Base-by-base conservation (phyloP, 2,329 filamentous ascomycete species). In the Aspergillus jensenii region DNA sequence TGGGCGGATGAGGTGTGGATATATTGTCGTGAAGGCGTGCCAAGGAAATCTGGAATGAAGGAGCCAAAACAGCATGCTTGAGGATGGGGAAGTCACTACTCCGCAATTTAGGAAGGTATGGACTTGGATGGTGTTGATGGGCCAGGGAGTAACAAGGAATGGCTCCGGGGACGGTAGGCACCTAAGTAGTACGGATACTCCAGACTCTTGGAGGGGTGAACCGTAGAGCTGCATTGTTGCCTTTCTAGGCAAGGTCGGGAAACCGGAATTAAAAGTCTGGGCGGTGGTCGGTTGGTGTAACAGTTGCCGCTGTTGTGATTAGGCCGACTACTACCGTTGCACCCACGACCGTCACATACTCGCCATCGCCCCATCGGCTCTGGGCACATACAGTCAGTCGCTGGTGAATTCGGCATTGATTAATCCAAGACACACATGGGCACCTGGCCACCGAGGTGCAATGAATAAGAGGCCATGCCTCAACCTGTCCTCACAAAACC, bases 251-350 rank as follows among this genome's bases (percentile, higher is more conserved):
- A 31, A 31, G 27, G 27, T 8, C 9, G 27, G 8, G 27, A 11
- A 31, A 11, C 27, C 11, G 27, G 27, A 31, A 43, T 33, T 31
- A 14, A 21, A 19, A 40, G n/a, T 41, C 45, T 49, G 44, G 52
- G 40, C 47, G 43, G 48, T 40, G 50, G 41, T 31, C 43, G 5
- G 21, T 27, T 25, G 56, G 60, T 66, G 64, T 66, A 66, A 66
- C 64, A 62, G 61, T 66, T 58, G 52, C 59, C 31, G 49, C 55
- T 52, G 55, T 51, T 55, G 46, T 61, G 56, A 63, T 61, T 57
- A 60, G 58, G 41, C 53, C 56, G 61, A 65, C 54, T 66, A 64
- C 62, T 62, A 66, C 64, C 64, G 64, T 66, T 65, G 63, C 64
- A 66, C 63, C 58, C 58, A 59, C 17, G 21, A 49, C 49, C 14